phyloP scores from a whole-genome alignment of 768 basidiomycete genomes.

The Tylopilus sp. region DNA sequence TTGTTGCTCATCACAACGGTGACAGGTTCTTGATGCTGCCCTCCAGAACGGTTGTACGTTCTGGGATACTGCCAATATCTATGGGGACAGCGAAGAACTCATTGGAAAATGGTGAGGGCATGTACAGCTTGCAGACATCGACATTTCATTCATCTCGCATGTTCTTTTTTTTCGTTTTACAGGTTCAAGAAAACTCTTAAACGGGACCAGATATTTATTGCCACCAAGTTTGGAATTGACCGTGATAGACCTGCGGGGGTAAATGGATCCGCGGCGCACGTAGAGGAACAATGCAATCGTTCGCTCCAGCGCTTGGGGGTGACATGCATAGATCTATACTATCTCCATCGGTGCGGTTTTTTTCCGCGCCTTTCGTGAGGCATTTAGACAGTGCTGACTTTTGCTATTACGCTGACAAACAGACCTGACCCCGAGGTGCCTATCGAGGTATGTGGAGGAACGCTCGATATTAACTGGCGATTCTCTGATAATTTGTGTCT shows the following conservation, averaged over 20 bases:
- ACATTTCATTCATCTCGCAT: background rate
- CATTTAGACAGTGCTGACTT: background rate
- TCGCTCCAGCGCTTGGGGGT: slow-evolving; percentile 42
- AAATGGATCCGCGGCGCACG: slow-evolving; percentile 41
- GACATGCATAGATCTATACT: slow-evolving; percentile 13
- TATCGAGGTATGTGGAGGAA: background rate
- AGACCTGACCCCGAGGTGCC: slow-evolving; percentile 3
- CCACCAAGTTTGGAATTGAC: slow-evolving; percentile 52
- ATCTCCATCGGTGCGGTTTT: background rate
- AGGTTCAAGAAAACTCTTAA: slow-evolving; percentile 1
- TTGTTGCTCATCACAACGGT: background rate
- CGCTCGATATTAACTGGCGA: background rate
- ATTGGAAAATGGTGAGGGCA: slow-evolving; percentile 32
- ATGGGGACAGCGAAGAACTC: slow-evolving; percentile 42
- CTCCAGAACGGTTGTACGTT: slow-evolving; percentile 40
- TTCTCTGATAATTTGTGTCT: background rate
- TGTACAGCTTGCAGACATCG: background rate
- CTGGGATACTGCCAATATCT: slow-evolving; percentile 47
- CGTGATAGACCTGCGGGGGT: slow-evolving; percentile 25
- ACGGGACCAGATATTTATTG: slow-evolving; percentile 47
- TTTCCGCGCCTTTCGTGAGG: background rate
- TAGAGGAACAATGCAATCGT: slow-evolving; percentile 33
- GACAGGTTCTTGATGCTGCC: slow-evolving; percentile 41
- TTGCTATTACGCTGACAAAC: background rate
- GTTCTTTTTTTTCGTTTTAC: background rate